Evolutionary conservation across 78 protist species (phyloP).

Genomic region (Protostelium mycophagum): DNA sequence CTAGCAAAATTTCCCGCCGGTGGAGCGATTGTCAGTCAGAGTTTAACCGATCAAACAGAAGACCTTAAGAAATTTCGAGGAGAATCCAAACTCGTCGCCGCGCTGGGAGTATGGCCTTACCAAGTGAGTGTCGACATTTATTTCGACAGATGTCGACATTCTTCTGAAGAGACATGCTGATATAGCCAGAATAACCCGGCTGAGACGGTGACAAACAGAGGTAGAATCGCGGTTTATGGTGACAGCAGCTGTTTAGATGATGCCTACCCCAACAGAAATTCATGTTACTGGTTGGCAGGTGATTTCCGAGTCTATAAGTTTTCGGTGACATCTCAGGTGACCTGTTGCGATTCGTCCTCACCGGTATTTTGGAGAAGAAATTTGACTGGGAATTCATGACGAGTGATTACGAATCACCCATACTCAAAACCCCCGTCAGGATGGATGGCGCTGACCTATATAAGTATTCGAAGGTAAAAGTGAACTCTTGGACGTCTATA

Average conservation of each 20-base stretch:
- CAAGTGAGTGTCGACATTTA: neutral
- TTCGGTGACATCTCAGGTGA: neutral
- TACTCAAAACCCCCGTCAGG: neutral
- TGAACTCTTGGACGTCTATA: neutral
- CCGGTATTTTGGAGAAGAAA: neutral
- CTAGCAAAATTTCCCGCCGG: constrained; percentile 7
- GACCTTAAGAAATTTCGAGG: neutral
- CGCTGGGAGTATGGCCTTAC: neutral
- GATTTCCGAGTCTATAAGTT: neutral
- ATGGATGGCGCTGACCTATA: neutral
- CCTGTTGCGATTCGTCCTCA: neutral
- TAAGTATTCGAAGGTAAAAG: neutral
- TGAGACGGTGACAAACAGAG: neutral
- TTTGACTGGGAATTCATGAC: neutral
- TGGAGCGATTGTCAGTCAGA: neutral
- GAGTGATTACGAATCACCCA: neutral
- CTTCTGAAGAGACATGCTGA: neutral
- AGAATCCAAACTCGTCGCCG: neutral
- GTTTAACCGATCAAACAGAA: neutral
- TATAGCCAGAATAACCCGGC: neutral
- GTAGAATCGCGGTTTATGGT: constrained; percentile 16
- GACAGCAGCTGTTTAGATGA: constrained; percentile 19
- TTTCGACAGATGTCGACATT: neutral
- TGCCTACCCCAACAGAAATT: neutral
- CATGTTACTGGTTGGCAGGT: constrained; percentile 4